These are phyloP conservation scores for Auricularia sp. DNA, from an alignment of 768 basidiomycete genomes.

Conservation along the genomic window DNA sequence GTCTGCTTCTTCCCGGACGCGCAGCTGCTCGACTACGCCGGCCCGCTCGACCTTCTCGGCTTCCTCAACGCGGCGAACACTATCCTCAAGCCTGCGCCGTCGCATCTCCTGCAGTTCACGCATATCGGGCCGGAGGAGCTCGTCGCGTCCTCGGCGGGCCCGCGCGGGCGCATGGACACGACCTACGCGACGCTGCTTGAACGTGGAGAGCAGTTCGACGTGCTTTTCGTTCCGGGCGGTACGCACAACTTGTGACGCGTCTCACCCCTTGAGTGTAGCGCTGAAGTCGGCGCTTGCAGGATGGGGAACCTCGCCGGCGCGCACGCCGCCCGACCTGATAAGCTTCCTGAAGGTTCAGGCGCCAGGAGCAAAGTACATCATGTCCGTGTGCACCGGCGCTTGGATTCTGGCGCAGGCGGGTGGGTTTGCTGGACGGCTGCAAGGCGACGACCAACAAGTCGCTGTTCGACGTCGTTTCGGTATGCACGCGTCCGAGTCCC, in stretches of 20 bases:
- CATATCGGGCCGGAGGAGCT: neutral
- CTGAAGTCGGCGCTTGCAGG: too few relatives aligned
- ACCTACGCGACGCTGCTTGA: conserved; percentile 4
- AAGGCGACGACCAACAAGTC: conserved; percentile 37
- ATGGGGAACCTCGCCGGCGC: neutral
- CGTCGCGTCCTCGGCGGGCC: neutral
- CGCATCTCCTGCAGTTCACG: neutral
- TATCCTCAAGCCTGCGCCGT: neutral
- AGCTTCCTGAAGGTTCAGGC: conserved; percentile 26
- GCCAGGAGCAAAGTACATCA: conserved; percentile 27
- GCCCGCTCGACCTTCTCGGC: conserved; percentile 23
- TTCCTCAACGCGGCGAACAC: neutral
- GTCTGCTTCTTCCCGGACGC: neutral
- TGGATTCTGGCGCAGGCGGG: conserved; percentile 27
- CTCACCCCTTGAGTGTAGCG: too few relatives aligned
- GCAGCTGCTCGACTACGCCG: conserved; percentile 21
- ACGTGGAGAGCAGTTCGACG: conserved; percentile 7
- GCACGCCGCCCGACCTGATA: conserved; percentile 10
- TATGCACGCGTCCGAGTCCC: neutral
- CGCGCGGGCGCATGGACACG: neutral
- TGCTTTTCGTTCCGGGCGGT: conserved; percentile 8
- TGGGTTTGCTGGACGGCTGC: conserved; percentile 28
- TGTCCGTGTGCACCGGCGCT: conserved; percentile 34
- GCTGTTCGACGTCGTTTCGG: conserved; percentile 18
- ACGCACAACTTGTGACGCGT: neutral